Conservation (phyloP, 441 rosid species). For the Eruca vesicaria region DNA sequence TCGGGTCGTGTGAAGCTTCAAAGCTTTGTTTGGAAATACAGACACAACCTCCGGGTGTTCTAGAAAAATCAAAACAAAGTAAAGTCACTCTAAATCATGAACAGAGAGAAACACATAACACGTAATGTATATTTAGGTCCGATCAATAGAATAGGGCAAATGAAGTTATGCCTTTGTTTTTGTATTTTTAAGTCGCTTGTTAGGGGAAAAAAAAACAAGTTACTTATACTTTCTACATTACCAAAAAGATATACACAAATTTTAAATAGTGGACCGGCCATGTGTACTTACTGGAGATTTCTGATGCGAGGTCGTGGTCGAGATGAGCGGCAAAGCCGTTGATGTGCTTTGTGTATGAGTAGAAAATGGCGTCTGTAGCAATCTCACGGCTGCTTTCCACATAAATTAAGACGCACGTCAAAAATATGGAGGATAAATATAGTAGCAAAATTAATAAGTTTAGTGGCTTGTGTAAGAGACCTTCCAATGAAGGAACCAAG, state of each 20-base stretch:
- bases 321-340: slow-evolving; percentile 67
- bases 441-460: neutral
- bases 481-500: slow-evolving; percentile 57
- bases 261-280: neutral
- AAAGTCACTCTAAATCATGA: neutral
- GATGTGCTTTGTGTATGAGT: slow-evolving; percentile 62
- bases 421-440: neutral
- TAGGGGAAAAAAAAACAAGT: neutral
- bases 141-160: neutral
- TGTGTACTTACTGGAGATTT: slow-evolving; percentile 43
- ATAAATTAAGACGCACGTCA: neutral
- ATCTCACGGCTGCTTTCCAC: slow-evolving; percentile 36
- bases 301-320: slow-evolving; percentile 41
- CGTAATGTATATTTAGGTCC: neutral
- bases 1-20: slow-evolving; percentile 65
- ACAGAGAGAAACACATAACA: neutral
- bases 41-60: slow-evolving; percentile 72
- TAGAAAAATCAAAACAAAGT: slow-evolving; percentile 18
- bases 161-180: neutral
- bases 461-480: slow-evolving; percentile 25
- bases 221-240: neutral
- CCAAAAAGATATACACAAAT: neutral
- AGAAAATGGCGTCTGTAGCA: slow-evolving; percentile 51
- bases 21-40: slow-evolving; percentile 58
- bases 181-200: neutral